Base-by-base conservation (phyloP, 495 filamentous ascomycete species). In the Neurospora sp. region DNA sequence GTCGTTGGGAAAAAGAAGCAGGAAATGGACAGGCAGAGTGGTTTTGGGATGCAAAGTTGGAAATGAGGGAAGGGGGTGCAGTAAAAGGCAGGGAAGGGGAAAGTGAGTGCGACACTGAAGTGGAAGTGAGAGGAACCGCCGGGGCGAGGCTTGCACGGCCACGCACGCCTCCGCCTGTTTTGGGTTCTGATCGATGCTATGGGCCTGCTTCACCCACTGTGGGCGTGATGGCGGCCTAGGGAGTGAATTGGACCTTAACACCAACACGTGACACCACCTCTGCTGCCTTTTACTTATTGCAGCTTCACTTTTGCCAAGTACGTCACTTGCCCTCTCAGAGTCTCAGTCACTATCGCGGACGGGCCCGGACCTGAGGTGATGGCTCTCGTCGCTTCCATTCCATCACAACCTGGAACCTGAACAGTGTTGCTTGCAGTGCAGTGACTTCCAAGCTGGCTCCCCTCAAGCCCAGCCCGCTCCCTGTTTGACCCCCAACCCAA, bases 21-120 rank as follows among this genome's bases (percentile, higher is more conserved):
- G 74, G 69, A 75, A 78, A 72, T 59, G 73, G 71, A 73, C 69
- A 70, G 74, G 74, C 72, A 73, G 69, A 74, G 71, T 71, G 73
- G 77, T 80, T 81, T 79, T 79, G 76, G 70, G 79, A 73, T 75
- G 80, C 75, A 77, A 76, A 81, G 80, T 80, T 80, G 80, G 78
- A 81, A 81, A 81, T 81, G 80, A 79, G 79, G 78, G 76, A 80
- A 77, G 77, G 77, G 79, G 78, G 44, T 71, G 74, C 79, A 80
- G 77, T 77, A 77, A 75, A 77, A 75, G 69, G 75, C 76, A 77
- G 78, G 76, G 75, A 78, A 76, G 72, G 74, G 73, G 73, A 73
- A 71, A 74, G 75, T 66, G 53, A 66, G 53, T 66, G 53, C 53
- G 53, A 35, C 53, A 66, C 53, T 61, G 53, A 35, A 22, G 53